phyloP scores from a whole-genome alignment of 495 filamentous ascomycete species.

The Penicillium manginii region DNA sequence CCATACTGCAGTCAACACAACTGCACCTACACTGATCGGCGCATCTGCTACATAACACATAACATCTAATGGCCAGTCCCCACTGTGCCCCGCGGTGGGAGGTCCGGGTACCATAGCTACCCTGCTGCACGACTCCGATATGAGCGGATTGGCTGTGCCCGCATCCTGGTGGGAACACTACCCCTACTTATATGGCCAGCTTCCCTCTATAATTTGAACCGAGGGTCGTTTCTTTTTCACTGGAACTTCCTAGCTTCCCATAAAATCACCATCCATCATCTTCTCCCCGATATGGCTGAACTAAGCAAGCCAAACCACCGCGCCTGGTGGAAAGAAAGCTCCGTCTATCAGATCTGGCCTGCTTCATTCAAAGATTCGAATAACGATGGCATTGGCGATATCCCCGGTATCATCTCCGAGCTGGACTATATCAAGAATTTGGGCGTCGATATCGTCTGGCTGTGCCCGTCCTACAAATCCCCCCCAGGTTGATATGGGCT shows the following conservation, averaged over 20 bases:
- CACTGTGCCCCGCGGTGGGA: conserved; percentile 34
- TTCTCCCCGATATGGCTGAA: conserved; percentile 1
- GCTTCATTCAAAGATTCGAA: conserved; percentile 69
- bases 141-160: conserved; percentile 15
- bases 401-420: conserved; percentile 66
- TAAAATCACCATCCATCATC: not conserved
- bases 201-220: not conserved
- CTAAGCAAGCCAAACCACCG: conserved; percentile 40
- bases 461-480: conserved; percentile 68
- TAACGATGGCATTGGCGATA: conserved; percentile 68
- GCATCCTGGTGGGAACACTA: conserved; percentile 8
- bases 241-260: not conserved
- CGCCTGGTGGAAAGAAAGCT: conserved; percentile 59
- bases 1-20: conserved; percentile 1
- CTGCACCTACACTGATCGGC: not conserved
- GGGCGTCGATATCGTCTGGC: conserved; percentile 69
- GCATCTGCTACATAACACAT: conserved; percentile 4
- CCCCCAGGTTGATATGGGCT: conserved; percentile 68
- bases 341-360: conserved; percentile 73
- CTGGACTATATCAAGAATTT: conserved; percentile 67
- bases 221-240: not conserved
- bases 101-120: not conserved
- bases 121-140: conserved; percentile 19
- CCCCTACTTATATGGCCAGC: conserved; percentile 7
- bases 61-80: conserved; percentile 21